Base-by-base conservation (phyloP, 1,284 basidiomycete genomes). In the Ustilago xerochloae region DNA sequence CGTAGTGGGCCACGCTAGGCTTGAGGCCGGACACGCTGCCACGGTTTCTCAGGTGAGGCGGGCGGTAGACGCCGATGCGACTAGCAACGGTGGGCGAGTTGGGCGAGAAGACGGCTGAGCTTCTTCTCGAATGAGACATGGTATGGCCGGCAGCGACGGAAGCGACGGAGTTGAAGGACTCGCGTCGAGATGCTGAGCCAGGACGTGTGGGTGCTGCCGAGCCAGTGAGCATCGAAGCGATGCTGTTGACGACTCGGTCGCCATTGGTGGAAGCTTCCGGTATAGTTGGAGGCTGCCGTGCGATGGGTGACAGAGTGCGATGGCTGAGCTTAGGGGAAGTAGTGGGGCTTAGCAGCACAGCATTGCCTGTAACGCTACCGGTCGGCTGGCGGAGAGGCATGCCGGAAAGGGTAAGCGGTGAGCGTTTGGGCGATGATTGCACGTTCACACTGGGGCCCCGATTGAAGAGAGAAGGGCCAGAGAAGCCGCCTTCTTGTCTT, bases 1-100 rank as follows among this genome's bases (percentile, higher is more conserved):
- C 78, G 51, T 80, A 80, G 43, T 80, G 78, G 1, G 78, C 77
- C 2, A 80, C 68, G 51, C 62, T 66, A 2, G 78, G 65, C 43
- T 68, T 64, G 28, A 80, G 71, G 6, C 63, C 72, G 4, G 72
- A 72, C 4, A 68, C 49, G 52, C 67, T 72, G 22, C 64, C 71
- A 4, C 70, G 59, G 18, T 74, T 76, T 28, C 78, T 51, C 26
- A 80, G 56, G 28, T 80, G 78, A 13, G 78, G 78, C 12, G 78
- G 78, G 16, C 78, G 61, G 39, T 80, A 80, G 3, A 79, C 66
- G 18, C 75, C 75, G 36, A 65, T 55, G 29, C 74, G 67, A 28
- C 58, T 52, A 1, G 68, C 49, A 10, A 60, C 56, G 20, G 58
- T 53, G 8, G 74, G 60, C 20, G 72, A 72, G 24, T 64, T 55